phyloP scores from a whole-genome alignment of 805 yeast species.

The Pichia californica region DNA sequence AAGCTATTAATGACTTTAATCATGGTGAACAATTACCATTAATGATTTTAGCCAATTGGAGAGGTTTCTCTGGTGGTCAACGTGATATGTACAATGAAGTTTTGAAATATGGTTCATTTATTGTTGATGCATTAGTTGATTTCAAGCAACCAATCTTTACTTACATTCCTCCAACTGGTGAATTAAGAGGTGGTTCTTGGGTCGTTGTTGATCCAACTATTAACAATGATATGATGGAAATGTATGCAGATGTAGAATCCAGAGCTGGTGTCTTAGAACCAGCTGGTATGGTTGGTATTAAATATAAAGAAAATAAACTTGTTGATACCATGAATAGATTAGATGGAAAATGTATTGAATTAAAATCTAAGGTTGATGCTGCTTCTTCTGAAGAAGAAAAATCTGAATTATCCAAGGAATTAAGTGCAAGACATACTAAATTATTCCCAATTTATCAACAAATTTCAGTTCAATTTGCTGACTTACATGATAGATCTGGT shows the following conservation, averaged over 20 bases:
- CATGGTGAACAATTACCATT: slow-evolving; percentile 96
- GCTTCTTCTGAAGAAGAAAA: slow-evolving; percentile 58
- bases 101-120: slow-evolving; percentile 91
- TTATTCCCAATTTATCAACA: slow-evolving; percentile 87
- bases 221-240: slow-evolving; percentile 96
- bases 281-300: slow-evolving; percentile 98
- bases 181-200: slow-evolving; percentile 99
- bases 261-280: slow-evolving; percentile 99
- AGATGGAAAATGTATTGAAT: slow-evolving; percentile 65
- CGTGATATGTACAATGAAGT: slow-evolving; percentile 99
- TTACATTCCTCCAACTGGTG: slow-evolving; percentile 97
- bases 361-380: slow-evolving; percentile 52
- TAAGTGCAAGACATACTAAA: slow-evolving; percentile 71
- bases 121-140: slow-evolving; percentile 94
- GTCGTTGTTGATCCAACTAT: slow-evolving; percentile 99
- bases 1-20: slow-evolving; percentile 96
- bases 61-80: slow-evolving; percentile 99
- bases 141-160: slow-evolving; percentile 96
- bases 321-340: slow-evolving; percentile 87
- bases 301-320: slow-evolving; percentile 90
- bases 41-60: slow-evolving; percentile 98
- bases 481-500: slow-evolving; percentile 93
- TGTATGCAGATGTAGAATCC: slow-evolving; percentile 95
- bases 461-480: slow-evolving; percentile 93
- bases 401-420: slow-evolving; percentile 53